Percentiles rank a stretch among this genome's conserved stretches.
Evolutionary conservation across 2,329 filamentous ascomycete genomes (phyloP).

Genomic region (Paecilomyces variotii): DNA sequence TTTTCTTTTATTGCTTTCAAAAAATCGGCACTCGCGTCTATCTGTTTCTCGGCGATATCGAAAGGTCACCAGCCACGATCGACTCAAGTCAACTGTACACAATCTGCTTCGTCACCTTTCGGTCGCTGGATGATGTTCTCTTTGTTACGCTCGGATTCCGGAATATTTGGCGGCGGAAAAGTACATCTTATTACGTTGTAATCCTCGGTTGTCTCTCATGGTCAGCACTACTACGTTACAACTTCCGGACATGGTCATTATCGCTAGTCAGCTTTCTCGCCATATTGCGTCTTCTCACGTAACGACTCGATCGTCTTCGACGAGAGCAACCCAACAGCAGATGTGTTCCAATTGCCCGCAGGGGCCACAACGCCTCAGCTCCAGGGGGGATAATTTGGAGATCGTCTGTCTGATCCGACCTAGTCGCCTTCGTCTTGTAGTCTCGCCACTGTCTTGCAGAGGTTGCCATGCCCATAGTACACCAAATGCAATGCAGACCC

Average conservation of each 20-base stretch:
- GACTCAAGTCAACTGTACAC: slow-evolving; percentile 22
- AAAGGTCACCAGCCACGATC: slow-evolving; percentile 26
- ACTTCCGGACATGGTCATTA: slow-evolving; percentile 31
- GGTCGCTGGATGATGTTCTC: slow-evolving; percentile 31
- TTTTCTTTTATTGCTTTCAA: slow-evolving; percentile 22
- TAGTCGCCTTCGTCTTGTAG: slow-evolving; percentile 9
- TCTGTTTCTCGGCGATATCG: slow-evolving; percentile 27
- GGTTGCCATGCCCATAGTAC: background rate
- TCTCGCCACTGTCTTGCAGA: slow-evolving; percentile 6
- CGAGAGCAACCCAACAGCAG: slow-evolving; percentile 12
- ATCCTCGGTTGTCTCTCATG: slow-evolving; percentile 37
- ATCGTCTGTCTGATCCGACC: slow-evolving; percentile 11
- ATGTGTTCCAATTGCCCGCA: slow-evolving; percentile 8
- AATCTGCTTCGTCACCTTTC: slow-evolving; percentile 26
- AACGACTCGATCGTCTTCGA: slow-evolving; percentile 37
- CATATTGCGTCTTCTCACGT: slow-evolving; percentile 31
- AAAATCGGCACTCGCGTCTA: slow-evolving; percentile 26
- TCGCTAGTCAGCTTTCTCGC: slow-evolving; percentile 35
- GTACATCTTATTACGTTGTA: slow-evolving; percentile 34
- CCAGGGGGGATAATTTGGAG: slow-evolving; percentile 9
- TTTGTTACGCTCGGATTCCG: slow-evolving; percentile 29
- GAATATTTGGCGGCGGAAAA: slow-evolving; percentile 35
- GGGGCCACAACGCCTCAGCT: slow-evolving; percentile 2
- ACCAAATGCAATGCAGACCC: background rate
- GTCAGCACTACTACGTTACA: slow-evolving; percentile 33